Percentiles rank a stretch among this genome's conserved stretches.
phyloP scores from a whole-genome alignment of 768 basidiomycete genomes.

The Rhodotorula sphaerocarpa region DNA sequence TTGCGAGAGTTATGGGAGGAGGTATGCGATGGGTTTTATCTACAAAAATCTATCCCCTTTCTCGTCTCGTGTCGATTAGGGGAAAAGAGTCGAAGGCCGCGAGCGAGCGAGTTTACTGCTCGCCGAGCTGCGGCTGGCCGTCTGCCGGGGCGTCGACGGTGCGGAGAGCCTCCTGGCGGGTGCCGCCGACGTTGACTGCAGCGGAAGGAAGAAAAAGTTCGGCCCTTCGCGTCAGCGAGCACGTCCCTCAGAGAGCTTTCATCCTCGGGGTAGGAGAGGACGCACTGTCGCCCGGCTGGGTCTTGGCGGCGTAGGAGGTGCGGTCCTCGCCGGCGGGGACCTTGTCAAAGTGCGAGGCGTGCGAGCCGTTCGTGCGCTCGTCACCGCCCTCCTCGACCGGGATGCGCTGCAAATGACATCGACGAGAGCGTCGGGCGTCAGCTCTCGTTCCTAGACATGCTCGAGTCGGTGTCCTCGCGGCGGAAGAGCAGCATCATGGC shows the following conservation, averaged over 20 bases:
- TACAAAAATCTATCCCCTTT: not conserved
- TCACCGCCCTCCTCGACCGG: not conserved
- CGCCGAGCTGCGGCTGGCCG: constrained; percentile 8
- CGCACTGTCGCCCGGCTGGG: constrained; percentile 4
- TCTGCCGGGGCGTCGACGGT: not conserved
- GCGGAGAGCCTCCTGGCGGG: not conserved
- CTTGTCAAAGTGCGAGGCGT: not conserved
- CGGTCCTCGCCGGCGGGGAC: constrained; percentile 4
- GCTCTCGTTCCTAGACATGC: no score
- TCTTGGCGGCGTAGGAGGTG: not conserved
- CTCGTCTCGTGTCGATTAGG: no score
- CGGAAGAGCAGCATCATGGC: not conserved
- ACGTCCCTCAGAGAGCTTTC: no score
- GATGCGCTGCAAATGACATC: not conserved
- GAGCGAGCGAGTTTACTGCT: not conserved
- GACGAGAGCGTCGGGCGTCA: not conserved
- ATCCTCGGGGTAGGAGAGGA: not conserved
- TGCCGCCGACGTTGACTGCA: constrained; percentile 6
- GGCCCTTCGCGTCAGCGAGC: no score
- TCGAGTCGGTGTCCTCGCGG: no score
- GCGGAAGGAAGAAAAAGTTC: no score
- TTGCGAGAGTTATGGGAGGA: no score
- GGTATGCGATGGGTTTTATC: no score
- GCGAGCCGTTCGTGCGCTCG: not conserved
- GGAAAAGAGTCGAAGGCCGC: not conserved